phyloP scores from a whole-genome alignment of 805 yeast species.

The Myxozyma mucilagina region DNA sequence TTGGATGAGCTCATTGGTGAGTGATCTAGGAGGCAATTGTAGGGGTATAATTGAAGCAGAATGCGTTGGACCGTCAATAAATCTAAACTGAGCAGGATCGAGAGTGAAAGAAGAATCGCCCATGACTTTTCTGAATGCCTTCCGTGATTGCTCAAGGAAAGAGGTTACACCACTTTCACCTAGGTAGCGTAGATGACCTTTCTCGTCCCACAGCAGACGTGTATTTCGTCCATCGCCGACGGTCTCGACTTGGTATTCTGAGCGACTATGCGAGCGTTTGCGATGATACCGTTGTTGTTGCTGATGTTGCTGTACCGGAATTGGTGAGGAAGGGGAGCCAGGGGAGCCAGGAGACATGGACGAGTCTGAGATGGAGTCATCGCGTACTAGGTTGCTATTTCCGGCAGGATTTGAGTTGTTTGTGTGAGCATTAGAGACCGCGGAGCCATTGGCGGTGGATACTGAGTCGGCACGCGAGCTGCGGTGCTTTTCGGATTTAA shows the following conservation, averaged over 20 bases:
- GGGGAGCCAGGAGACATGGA: conserved; percentile 13
- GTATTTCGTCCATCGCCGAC: conserved; percentile 33
- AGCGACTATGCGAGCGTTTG: conserved; percentile 21
- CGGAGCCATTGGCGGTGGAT: not conserved
- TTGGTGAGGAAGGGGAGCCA: conserved; percentile 24
- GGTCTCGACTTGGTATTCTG: conserved; percentile 30
- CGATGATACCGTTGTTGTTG: conserved; percentile 24
- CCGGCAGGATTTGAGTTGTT: not conserved
- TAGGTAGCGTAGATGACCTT: conserved; percentile 45
- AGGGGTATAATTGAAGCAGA: conserved; percentile 33
- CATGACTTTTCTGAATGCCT: conserved; percentile 40
- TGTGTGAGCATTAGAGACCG: not conserved
- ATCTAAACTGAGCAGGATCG: conserved; percentile 44
- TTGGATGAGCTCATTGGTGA: conserved; percentile 40
- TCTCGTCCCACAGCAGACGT: conserved; percentile 43
- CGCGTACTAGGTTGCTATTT: not conserved
- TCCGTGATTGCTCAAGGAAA: conserved; percentile 45
- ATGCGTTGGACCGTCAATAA: conserved; percentile 43
- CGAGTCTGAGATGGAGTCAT: not conserved
- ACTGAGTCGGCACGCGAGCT: not conserved
- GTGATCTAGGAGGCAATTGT: conserved; percentile 39
- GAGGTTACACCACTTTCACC: conserved; percentile 50
- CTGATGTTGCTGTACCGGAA: conserved; percentile 23
- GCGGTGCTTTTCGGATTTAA: conserved; percentile 3
- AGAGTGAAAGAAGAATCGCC: conserved; percentile 44